These are phyloP conservation scores for Cercospora sesami DNA, from an alignment of 2,329 filamentous ascomycete genomes.

Conservation along the genomic window DNA sequence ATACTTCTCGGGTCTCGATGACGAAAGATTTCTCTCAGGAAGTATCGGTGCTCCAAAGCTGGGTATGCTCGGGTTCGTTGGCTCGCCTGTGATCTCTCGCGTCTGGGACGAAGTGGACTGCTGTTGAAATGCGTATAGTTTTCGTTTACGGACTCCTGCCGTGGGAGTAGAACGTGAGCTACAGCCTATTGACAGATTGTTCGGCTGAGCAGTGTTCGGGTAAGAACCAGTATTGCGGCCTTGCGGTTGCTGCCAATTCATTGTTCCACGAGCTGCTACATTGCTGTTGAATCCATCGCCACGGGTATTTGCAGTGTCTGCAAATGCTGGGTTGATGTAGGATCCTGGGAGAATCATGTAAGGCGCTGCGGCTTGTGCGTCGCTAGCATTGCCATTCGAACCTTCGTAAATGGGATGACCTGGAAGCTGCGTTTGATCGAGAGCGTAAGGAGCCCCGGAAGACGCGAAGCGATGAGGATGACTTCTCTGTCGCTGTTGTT, in stretches of 20 bases:
- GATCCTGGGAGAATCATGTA: constrained; percentile 28
- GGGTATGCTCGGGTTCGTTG: constrained; percentile 17
- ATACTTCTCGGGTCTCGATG: constrained; percentile 31
- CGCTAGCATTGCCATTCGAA: background rate
- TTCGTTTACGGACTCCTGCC: constrained; percentile 31
- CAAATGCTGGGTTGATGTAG: constrained; percentile 36
- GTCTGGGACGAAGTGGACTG: background rate
- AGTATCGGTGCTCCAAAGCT: constrained; percentile 19
- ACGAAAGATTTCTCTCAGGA: constrained; percentile 34
- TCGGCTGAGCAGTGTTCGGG: background rate
- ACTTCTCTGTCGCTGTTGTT: background rate
- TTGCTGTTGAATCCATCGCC: background rate
- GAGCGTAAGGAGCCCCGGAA: background rate
- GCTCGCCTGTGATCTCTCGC: background rate
- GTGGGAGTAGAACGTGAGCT: background rate
- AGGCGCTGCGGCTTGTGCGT: background rate
- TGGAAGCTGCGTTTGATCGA: background rate
- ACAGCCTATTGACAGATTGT: background rate
- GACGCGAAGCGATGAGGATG: background rate
- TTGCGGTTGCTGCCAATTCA: background rate
- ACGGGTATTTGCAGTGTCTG: background rate
- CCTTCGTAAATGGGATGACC: background rate
- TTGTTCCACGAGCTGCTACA: background rate
- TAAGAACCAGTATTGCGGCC: background rate
- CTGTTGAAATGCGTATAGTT: constrained; percentile 27